Percentiles rank a stretch among this genome's conserved stretches.
Evolutionary conservation across 352 stramenopile species (phyloP).

Genomic region (Pythium plurisporium): DNA sequence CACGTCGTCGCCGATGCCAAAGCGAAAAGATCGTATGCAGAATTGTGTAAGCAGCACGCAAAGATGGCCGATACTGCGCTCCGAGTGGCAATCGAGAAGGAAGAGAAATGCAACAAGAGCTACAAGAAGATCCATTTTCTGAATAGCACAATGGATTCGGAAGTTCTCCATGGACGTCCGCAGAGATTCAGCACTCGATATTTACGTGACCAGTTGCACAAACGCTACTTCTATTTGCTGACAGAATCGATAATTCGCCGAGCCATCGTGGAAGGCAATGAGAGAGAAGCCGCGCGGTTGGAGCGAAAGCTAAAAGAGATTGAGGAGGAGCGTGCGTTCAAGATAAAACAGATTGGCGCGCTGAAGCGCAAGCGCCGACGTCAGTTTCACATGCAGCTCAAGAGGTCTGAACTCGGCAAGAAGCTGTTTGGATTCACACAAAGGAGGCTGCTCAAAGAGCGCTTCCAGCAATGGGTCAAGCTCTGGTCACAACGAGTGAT

Average conservation of each 20-base stretch:
- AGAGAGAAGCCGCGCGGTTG: constrained; percentile 37
- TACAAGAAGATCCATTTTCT: constrained; percentile 46
- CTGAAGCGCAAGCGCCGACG: constrained; percentile 50
- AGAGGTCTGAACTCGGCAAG: constrained; percentile 43
- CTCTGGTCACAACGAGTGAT: constrained; percentile 50
- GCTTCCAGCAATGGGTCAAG: constrained; percentile 58
- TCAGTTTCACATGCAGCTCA: constrained; percentile 36
- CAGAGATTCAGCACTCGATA: constrained; percentile 66
- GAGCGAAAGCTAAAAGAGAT: constrained; percentile 31
- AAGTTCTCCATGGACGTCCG: constrained; percentile 55
- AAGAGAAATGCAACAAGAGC: constrained; percentile 28
- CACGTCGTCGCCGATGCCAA: constrained; percentile 53
- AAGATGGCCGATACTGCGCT: constrained; percentile 32
- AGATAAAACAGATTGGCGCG: constrained; percentile 44
- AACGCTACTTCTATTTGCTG: constrained; percentile 51
- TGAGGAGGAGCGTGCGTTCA: constrained; percentile 36
- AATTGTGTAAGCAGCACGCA: constrained; percentile 36
- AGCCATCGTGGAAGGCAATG: constrained; percentile 40
- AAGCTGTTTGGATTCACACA: constrained; percentile 47
- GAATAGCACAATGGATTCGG: constrained; percentile 63
- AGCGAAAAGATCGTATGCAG: constrained; percentile 40
- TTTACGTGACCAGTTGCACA: constrained; percentile 48
- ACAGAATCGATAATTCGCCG: constrained; percentile 50
- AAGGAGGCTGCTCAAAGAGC: constrained; percentile 31
- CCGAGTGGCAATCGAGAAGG: constrained; percentile 27